Evolutionary conservation across 1,139 yeast genomes (phyloP), one percentile per base, ranked within the genome.

Genomic region (Taphrina communis): DNA sequence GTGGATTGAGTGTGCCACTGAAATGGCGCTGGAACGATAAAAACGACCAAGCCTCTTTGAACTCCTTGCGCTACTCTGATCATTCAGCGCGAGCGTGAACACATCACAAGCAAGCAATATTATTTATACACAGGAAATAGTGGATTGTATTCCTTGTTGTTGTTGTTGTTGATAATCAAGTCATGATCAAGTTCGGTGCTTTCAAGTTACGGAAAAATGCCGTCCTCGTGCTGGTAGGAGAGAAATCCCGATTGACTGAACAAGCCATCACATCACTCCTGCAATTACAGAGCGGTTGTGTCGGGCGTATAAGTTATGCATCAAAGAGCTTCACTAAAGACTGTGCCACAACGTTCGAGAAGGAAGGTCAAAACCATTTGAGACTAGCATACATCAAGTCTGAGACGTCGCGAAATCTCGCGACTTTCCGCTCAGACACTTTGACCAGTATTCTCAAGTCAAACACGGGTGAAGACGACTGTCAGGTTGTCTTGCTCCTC

Each of bases 271-370:
- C 56, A 17, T 38, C 42, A 9, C 57, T 60, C 19, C 58, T 60
- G 6, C 52, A 48, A 25, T 48, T 60, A 25, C 48, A 60, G 14
- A 42, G 17, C 21, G 44, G 35, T 11, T 36, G 56, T 35, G 39
- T 42, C 11, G 57, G 56, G 7, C 56, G 65, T 14, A 19, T 60
- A 25, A 39, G 57, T 25, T 39, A 48, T 19, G 65, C 57, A 7
- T 48, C 65, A 44, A 60, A 60, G 50, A 21, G 25, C 65, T 60
- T 60, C 50, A 50, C 65, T 12, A 41, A 39, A 25, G 53, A 60
- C 38, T 46, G 55, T 25, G 36, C 46, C 14, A 50, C 65, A 9
- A 38, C 39, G 8, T 50, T 60, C 46, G 57, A 48, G 57, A 25
- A 48, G 19, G 57, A 48, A 6, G 57, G 65, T 17, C 21, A 51